Percentiles rank a stretch among this genome's conserved stretches.
phyloP scores from a whole-genome alignment of 2,329 filamentous ascomycete species.

The Talaromyces sp. region DNA sequence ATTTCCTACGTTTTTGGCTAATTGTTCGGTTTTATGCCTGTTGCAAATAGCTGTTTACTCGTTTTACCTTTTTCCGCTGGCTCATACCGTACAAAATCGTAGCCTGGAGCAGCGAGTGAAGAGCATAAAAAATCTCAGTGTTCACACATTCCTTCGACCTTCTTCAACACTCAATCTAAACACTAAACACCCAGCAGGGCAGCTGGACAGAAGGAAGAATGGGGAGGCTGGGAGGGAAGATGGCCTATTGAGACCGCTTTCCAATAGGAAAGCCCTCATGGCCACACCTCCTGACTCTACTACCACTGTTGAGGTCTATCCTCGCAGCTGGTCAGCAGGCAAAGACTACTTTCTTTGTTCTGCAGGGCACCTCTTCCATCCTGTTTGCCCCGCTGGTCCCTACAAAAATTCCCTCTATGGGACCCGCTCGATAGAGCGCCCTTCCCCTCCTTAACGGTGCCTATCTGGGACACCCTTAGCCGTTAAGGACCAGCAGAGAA shows the following conservation, averaged over 20 bases:
- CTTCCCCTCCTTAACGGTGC: neutral
- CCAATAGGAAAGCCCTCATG: slow-evolving; percentile 4
- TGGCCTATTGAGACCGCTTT: neutral
- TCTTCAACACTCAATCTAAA: neutral
- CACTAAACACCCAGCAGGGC: neutral
- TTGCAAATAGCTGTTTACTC: neutral
- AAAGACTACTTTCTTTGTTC: slow-evolving; percentile 2
- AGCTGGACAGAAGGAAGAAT: neutral
- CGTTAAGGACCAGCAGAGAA: neutral
- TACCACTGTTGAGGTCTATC: neutral
- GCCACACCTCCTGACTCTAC: neutral
- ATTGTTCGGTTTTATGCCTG: neutral
- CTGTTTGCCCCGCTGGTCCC: neutral
- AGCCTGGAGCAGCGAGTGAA: neutral
- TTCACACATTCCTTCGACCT: neutral
- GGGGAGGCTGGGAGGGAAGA: neutral
- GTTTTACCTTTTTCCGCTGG: neutral
- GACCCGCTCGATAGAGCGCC: neutral
- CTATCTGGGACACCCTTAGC: neutral
- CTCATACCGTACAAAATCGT: neutral
- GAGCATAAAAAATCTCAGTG: neutral
- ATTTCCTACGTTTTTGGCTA: neutral
- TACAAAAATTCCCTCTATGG: neutral
- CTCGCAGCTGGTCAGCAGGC: neutral
- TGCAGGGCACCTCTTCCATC: neutral